These are phyloP conservation scores for Pseudoscleropodium purum DNA, from an alignment of 225 moss, liverwort and hornwort genomes.

Conservation along the genomic window DNA sequence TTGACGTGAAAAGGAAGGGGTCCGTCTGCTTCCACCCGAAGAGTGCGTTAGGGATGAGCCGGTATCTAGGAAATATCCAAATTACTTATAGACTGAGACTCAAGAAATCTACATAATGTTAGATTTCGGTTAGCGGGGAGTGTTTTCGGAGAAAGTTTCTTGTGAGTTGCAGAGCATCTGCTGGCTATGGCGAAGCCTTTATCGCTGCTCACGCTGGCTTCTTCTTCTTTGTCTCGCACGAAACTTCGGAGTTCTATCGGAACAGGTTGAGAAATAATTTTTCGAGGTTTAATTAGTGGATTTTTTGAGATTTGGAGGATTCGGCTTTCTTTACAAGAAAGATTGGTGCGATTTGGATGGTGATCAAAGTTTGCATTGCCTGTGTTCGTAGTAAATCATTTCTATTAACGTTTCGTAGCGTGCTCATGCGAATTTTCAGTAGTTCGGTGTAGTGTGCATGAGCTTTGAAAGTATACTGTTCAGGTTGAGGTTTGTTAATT, in stretches of 20 bases:
- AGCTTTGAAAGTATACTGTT: neutral
- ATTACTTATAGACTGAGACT: neutral
- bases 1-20: neutral
- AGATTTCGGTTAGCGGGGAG: neutral
- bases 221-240: neutral
- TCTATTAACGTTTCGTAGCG: neutral
- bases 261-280: neutral
- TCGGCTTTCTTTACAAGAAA: neutral
- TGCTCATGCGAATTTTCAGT: neutral
- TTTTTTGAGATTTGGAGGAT: neutral
- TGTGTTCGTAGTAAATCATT: neutral
- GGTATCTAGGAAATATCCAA: neutral
- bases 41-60: neutral
- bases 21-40: neutral
- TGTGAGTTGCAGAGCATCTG: conserved; percentile 12
- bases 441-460: neutral
- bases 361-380: neutral
- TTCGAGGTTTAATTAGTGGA: neutral
- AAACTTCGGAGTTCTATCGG: neutral
- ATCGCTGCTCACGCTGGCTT: neutral
- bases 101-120: accelerated
- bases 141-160: neutral
- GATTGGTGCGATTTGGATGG: neutral
- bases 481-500: neutral
- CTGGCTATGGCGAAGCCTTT: conserved; percentile 36